Conservation (phyloP, 495 filamentous ascomycete species). For the Penicillium psychrofluorescens region DNA sequence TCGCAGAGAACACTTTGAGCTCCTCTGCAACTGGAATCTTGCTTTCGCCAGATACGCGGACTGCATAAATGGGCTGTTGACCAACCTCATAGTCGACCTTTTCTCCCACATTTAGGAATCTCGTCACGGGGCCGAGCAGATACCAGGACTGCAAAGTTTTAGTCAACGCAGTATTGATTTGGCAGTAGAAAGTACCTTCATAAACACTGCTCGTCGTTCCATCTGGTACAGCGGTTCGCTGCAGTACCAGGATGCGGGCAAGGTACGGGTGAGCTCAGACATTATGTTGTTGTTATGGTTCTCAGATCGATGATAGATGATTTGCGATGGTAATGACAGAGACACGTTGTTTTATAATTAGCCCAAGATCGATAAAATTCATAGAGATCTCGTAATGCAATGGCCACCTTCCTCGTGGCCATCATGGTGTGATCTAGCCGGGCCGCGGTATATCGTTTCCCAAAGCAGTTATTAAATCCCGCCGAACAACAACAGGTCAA, state of each 20-base stretch:
- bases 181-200: conserved; percentile 27
- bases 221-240: conserved; percentile 39
- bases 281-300: conserved; percentile 13
- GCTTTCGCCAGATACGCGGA: conserved; percentile 26
- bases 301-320: not conserved
- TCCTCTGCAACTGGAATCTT: conserved; percentile 22
- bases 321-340: conserved; percentile 1
- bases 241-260: conserved; percentile 40
- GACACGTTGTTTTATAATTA: not conserved
- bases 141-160: conserved; percentile 45
- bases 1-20: conserved; percentile 36
- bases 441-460: conserved; percentile 28
- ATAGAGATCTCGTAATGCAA: no score
- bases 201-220: conserved; percentile 48
- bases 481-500: not conserved
- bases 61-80: conserved; percentile 40
- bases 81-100: conserved; percentile 49
- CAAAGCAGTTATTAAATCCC: conserved; percentile 33
- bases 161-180: no score
- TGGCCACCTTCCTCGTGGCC: not conserved
- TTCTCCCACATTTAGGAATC: conserved; percentile 40
- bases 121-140: conserved; percentile 52
- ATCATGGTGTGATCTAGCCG: not conserved
- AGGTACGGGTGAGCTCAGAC: conserved; percentile 31
- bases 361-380: no score